Evolutionary conservation across 2,329 filamentous ascomycete species (phyloP), one percentile per base, ranked within the genome.

Genomic region (Clonostachys byssicola): DNA sequence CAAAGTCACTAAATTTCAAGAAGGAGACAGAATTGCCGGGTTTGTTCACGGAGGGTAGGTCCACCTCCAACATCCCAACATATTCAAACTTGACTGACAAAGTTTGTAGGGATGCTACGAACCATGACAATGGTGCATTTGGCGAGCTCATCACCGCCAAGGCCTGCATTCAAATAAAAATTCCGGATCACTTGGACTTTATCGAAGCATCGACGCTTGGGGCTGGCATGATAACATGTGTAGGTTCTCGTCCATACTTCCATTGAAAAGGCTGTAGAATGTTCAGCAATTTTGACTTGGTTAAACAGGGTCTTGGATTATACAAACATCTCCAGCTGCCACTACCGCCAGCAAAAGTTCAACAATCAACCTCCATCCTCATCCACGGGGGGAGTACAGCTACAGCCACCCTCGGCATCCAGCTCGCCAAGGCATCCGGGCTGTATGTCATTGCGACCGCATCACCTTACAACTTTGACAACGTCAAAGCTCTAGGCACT

Each of bases 331-430:
- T 78, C 4, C 49, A 62, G 45, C 65, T 78, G 4, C 68, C 71
- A 1, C 61, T 79, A 8, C 80, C 81, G 10, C 23, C 5, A 64
- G 53, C 39, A 45, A 16, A 58, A 12, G 66, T 59, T 35, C 62
- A 60, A 34, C 60, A 64, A 17, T 57, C 65, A 43, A 57, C 66
- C 49, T 60, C 67, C 3, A 55, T 74, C 49, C 56, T 70, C 43
- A 65, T 68, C 50, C 70, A 72, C 43, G 70, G 66, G 42, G 67
- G 65, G n/a, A 74, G 74, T 58, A 79, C 71, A 34, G 76, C 75
- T 18, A 78, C 76, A n/a, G 72, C 71, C 65, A 75, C 77, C 53
- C 75, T 74, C 54, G 64, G 59, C 7, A 64, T 69, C 48, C 64
- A 68, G 48, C 65, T 55, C 52, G 64, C 64, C 34, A 65, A 64